A percentile compares a stretch with the other conserved stretches of the same genome.
Evolutionary conservation across 2,329 filamentous ascomycete species (phyloP).

Genomic region (Thermoascus crustaceus): DNA sequence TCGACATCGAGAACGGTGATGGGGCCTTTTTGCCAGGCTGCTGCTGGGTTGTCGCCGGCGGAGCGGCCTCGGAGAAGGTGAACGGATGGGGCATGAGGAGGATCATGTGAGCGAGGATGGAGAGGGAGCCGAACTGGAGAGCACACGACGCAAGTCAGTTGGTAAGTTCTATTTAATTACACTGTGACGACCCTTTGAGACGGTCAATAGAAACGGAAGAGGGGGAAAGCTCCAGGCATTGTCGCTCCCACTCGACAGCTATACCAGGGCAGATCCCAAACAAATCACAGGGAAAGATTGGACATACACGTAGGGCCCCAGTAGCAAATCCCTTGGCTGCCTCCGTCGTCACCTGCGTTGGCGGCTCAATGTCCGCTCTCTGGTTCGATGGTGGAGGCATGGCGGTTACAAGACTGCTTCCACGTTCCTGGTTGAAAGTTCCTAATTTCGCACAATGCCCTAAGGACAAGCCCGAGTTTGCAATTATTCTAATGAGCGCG

Average conservation of each 20-base stretch:
- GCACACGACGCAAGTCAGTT: too few species aligned
- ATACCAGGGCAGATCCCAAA: too few species aligned
- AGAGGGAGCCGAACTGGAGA: conserved; percentile 36
- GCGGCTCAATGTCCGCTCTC: conserved; percentile 32
- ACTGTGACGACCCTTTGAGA: too few species aligned
- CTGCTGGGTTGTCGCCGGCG: conserved; percentile 16
- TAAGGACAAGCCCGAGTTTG: too few species aligned
- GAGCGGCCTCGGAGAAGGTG: conserved; percentile 26
- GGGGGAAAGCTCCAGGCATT: too few species aligned
- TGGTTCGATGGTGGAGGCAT: conserved; percentile 38
- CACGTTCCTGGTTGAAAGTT: neutral
- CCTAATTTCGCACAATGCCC: neutral
- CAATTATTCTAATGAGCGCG: too few species aligned
- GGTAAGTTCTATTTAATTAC: too few species aligned
- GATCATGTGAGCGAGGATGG: conserved; percentile 39
- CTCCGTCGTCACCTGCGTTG: conserved; percentile 33
- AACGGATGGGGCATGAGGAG: conserved; percentile 36
- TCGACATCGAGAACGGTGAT: conserved; percentile 22
- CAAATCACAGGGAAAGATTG: too few species aligned
- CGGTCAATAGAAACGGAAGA: too few species aligned
- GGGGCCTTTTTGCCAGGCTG: conserved; percentile 12
- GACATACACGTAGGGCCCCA: conserved; percentile 35
- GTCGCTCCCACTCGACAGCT: too few species aligned
- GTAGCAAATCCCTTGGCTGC: conserved; percentile 36
- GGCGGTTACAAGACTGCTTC: conserved; percentile 1